Evolutionary conservation across 257 asterid species (phyloP).

Genomic region (Paraleonurus japonicus): DNA sequence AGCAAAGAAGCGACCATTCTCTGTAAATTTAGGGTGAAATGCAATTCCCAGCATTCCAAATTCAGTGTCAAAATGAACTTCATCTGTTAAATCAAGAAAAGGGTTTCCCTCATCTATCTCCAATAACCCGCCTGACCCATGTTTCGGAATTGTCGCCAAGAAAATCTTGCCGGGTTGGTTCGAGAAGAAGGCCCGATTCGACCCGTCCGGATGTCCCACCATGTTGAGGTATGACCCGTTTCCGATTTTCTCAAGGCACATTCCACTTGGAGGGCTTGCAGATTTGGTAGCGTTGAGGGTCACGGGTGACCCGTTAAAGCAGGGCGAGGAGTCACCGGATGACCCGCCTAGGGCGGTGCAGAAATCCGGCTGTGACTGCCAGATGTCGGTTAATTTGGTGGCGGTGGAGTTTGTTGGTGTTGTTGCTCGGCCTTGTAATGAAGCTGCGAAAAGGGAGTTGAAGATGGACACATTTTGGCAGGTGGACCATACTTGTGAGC

Average conservation of each 20-base stretch:
- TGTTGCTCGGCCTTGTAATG: conserved; percentile 50
- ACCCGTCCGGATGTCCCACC: conserved; percentile 90
- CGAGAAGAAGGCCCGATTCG: conserved; percentile 74
- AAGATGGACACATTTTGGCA: conserved; percentile 65
- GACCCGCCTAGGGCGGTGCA: conserved; percentile 72
- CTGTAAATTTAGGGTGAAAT: conserved; percentile 62
- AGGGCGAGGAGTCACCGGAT: conserved; percentile 46
- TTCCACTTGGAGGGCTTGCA: conserved; percentile 58
- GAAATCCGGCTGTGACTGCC: conserved; percentile 73
- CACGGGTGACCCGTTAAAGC: conserved; percentile 65
- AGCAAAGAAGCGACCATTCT: conserved; percentile 81
- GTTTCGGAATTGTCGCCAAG: conserved; percentile 70
- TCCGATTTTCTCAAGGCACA: conserved; percentile 85
- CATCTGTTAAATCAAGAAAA: conserved; percentile 74
- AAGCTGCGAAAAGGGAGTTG: conserved; percentile 63
- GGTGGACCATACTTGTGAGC: conserved; percentile 68
- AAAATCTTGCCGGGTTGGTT: conserved; percentile 81
- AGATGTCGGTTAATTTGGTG: conserved; percentile 56
- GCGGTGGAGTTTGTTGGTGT: conserved; percentile 43
- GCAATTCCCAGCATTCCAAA: conserved; percentile 86
- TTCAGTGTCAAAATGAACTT: conserved; percentile 65
- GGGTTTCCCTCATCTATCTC: conserved; percentile 56
- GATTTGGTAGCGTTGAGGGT: conserved; percentile 37
- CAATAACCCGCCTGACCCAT: conserved; percentile 58
- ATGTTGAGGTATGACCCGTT: conserved; percentile 70